Evolutionary conservation across 192 early-diverging fungal genomes (phyloP).

Genomic region (Dispira simplex): DNA sequence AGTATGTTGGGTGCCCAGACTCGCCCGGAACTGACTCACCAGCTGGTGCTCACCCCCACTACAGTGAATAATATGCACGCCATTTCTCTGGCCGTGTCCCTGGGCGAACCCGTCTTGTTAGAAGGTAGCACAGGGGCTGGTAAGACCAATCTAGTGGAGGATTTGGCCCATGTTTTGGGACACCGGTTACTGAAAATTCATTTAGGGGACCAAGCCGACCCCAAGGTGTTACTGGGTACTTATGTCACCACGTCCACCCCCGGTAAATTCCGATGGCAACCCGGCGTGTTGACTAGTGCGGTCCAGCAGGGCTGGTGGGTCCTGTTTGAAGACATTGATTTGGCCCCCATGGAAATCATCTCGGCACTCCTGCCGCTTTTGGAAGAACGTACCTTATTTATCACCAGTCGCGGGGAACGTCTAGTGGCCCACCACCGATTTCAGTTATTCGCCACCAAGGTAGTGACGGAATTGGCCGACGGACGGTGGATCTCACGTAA

Average conservation of each 20-base stretch:
- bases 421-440: conserved; percentile 74
- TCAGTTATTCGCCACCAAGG: conserved; percentile 80
- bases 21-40: conserved; percentile 15
- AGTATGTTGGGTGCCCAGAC: conserved; percentile 9
- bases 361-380: conserved; percentile 83
- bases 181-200: conserved; percentile 83
- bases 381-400: conserved; percentile 78
- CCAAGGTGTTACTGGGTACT: conserved; percentile 87
- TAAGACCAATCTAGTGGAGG: conserved; percentile 83
- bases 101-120: conserved; percentile 73
- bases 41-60: conserved; percentile 62
- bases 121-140: conserved; percentile 74
- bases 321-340: conserved; percentile 92
- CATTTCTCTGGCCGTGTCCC: conserved; percentile 73
- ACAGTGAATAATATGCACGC: conserved; percentile 59
- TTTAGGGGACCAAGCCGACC: conserved; percentile 90
- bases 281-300: conserved; percentile 83
- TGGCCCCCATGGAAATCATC: conserved; percentile 88
- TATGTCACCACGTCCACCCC: conserved; percentile 86
- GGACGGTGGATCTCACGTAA: conserved; percentile 24
- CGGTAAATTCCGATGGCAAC: conserved; percentile 90
- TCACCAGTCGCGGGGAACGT: conserved; percentile 77
- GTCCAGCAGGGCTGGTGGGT: conserved; percentile 88
- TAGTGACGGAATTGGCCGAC: conserved; percentile 33
- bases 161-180: conserved; percentile 63